Evolutionary conservation across 2,329 filamentous ascomycete genomes (phyloP).

Genomic region (Aspergillus fijiensis): DNA sequence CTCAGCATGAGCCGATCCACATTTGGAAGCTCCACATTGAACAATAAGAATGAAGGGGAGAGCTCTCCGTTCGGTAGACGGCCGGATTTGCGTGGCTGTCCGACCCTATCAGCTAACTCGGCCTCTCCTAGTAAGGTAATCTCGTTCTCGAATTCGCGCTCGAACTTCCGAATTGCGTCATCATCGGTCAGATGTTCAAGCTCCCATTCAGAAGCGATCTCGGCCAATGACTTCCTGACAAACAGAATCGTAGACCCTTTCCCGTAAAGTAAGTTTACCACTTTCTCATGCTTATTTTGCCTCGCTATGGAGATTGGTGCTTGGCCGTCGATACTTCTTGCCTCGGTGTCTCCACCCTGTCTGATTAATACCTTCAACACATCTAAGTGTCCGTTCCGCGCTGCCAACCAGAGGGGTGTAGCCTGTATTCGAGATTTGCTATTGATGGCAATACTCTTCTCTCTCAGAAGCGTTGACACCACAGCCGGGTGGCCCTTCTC

Average conservation of each 20-base stretch:
- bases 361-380: not conserved
- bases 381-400: not conserved
- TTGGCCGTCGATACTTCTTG: not conserved
- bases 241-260: not conserved
- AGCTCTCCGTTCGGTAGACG: not conserved
- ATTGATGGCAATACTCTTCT: not conserved
- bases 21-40: not conserved
- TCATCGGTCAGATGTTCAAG: not conserved
- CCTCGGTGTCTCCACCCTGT: not conserved
- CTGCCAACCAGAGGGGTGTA: slow-evolving; percentile 13
- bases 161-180: not conserved
- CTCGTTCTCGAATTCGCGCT: not conserved
- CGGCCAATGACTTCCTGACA: not conserved
- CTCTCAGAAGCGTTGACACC: not conserved
- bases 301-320: not conserved
- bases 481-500: not conserved
- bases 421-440: not conserved
- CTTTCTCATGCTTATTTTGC: not conserved
- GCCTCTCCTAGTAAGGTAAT: not conserved
- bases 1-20: not conserved
- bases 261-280: not conserved
- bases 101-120: not conserved
- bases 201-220: not conserved
- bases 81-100: not conserved
- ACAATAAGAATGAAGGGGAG: not conserved